Base-by-base conservation (phyloP, 768 basidiomycete genomes). In the Rhodosporidiobolus sp. region DNA sequence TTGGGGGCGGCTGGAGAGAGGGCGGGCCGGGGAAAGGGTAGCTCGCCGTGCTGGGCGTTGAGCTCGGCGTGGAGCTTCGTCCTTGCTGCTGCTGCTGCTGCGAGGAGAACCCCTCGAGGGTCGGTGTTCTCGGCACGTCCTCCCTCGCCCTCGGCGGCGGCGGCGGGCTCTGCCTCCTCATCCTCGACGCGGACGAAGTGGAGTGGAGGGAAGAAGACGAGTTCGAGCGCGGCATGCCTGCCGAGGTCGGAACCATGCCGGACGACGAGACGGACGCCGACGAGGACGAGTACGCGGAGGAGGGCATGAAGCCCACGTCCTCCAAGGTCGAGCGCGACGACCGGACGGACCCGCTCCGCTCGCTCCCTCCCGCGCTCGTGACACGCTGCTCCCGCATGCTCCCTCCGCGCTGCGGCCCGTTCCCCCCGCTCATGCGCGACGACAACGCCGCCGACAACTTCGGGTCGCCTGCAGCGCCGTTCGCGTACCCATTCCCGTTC, bases 301-400 rank as follows among this genome's bases (percentile, higher is more conserved):
- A 43, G 3, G 67, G 50, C 60, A 69, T 54, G 46, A 69, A 63
- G 1, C 54, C 67, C 32, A 55, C 55, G 16, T 64, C 65, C 24
- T 72, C 65, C 30, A 63, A 49, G 4, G 59, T 54, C 38, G 61
- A 8, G 19, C 64, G 59, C 3, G 65, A 67, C 9, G 70, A 72
- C 14, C 70, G 43, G 8, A 48, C 26, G 35, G 65, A 58, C 30
- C 62, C 70, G 46, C 61, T 59, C 45, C 55, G 65, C 9, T 54
- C 57, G 19, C 55, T 54, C 35, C 60, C 61, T 20, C 60, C 32
- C 28, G 46, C 55, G 34, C 35, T 20, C 56, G 19, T 6, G 11
- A 0, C n/a, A 5, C 34, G 4, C 28, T 19, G n/a, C 7, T 35
- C 30, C 34, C 65, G 28, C 16, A 26, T 2, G 14, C 4, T 8